phyloP scores from a whole-genome alignment of 495 filamentous ascomycete genomes.

The Aspergillus hancockii region DNA sequence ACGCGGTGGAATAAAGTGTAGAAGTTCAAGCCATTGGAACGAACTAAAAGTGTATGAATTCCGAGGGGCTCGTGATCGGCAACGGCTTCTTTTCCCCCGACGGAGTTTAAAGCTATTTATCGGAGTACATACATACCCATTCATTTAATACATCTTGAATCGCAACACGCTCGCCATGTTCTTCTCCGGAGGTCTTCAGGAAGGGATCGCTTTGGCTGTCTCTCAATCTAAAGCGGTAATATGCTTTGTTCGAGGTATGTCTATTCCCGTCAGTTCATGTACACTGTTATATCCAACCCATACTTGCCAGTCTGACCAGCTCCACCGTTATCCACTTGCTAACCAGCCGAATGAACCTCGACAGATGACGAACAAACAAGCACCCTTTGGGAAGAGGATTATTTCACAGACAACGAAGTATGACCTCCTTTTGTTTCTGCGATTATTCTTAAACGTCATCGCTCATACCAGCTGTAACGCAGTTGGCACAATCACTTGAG shows the following conservation, averaged over 20 bases:
- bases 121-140: conserved; percentile 6
- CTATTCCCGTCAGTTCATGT: conserved; percentile 29
- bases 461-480: neutral
- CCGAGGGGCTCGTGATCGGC: conserved; percentile 15
- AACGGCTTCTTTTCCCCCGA: conserved; percentile 5
- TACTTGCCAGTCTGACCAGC: neutral
- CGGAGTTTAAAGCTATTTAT: conserved; percentile 13
- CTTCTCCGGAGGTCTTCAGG: conserved; percentile 73
- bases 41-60: neutral
- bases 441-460: neutral
- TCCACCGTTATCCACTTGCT: conserved; percentile 12
- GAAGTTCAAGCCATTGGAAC: neutral
- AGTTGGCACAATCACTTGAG: conserved; percentile 51
- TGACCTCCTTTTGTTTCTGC: neutral
- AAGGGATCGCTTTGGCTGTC: conserved; percentile 74
- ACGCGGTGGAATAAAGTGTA: neutral
- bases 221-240: conserved; percentile 63
- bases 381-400: conserved; percentile 73
- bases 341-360: conserved; percentile 9
- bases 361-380: conserved; percentile 68
- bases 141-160: conserved; percentile 6
- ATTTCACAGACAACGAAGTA: conserved; percentile 56
- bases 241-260: conserved; percentile 68
- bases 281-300: neutral
- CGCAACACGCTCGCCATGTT: conserved; percentile 57